A percentile compares a stretch with the other conserved stretches of the same genome.
phyloP scores from a whole-genome alignment of 2,329 filamentous ascomycete species.

The Cladosporium colombiae region DNA sequence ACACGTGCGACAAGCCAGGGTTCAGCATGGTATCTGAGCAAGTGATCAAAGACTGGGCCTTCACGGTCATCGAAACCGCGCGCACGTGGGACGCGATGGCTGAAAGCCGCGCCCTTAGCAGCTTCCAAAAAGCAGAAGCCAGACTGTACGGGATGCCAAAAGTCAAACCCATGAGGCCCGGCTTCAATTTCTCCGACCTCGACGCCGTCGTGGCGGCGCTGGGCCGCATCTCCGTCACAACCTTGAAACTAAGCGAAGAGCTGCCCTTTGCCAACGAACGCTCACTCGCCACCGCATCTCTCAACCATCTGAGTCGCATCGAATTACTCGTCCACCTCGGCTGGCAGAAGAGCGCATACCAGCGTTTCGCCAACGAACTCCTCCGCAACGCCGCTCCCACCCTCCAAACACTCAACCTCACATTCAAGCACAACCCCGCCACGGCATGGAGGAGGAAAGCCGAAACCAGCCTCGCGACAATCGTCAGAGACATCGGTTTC shows the following conservation, averaged over 20 bases:
- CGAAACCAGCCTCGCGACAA: background rate
- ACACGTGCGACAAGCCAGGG: background rate
- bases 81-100: background rate
- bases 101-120: background rate
- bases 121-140: background rate
- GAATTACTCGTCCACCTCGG: background rate
- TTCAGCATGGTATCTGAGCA: slow-evolving; percentile 12
- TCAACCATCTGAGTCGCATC: background rate
- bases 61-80: background rate
- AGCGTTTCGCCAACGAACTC: background rate
- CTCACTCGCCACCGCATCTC: background rate
- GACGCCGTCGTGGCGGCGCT: background rate
- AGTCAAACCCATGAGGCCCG: background rate
- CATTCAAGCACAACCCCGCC: slow-evolving; percentile 1
- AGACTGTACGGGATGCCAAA: background rate
- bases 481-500: slow-evolving; percentile 2
- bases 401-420: background rate
- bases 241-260: background rate
- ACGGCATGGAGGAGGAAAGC: background rate
- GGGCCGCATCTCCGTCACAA: background rate
- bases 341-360: background rate
- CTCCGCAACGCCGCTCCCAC: background rate
- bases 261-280: background rate
- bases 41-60: background rate
- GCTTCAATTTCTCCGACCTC: slow-evolving; percentile 2